Evolutionary conservation across 257 asterid species (phyloP).

Genomic region (Capsicum chinense): DNA sequence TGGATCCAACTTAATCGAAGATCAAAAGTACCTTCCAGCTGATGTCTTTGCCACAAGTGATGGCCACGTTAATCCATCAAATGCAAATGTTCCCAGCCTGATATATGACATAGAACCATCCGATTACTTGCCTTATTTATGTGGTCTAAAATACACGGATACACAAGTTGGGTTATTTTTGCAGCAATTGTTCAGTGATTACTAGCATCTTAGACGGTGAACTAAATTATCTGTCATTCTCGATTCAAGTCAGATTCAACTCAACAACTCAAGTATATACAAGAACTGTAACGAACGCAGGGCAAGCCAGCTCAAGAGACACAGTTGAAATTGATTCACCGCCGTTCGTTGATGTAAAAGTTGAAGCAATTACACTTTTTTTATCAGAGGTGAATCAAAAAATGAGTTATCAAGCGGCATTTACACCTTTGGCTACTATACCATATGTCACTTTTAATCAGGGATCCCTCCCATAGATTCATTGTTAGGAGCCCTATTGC

Average conservation of each 20-base stretch:
- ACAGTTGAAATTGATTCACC: constrained; percentile 13
- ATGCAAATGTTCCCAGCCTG: constrained; percentile 45
- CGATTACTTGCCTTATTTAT: constrained; percentile 41
- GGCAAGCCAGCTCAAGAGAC: constrained; percentile 38
- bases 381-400: constrained; percentile 30
- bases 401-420: constrained; percentile 26
- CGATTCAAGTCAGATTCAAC: constrained; percentile 3
- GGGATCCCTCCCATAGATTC: constrained; percentile 41
- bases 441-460: constrained; percentile 23
- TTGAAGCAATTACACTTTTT: constrained; percentile 29
- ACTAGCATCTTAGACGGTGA: constrained; percentile 34
- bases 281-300: constrained; percentile 51
- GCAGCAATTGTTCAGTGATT: constrained; percentile 23
- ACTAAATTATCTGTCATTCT: constrained; percentile 48
- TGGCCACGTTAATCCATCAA: constrained; percentile 45
- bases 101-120: constrained; percentile 34
- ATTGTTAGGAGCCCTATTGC: constrained; percentile 38
- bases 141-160: constrained; percentile 34
- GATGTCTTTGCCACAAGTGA: constrained; percentile 38
- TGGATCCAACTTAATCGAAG: constrained; percentile 16
- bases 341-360: constrained; percentile 27
- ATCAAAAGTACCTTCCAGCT: constrained; percentile 10
- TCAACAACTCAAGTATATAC: constrained; percentile 25
- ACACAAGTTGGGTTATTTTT: constrained; percentile 30
- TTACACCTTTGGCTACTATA: constrained; percentile 18